Percentiles rank a stretch among this genome's conserved stretches.
These are phyloP conservation scores for Achlya hypogyna DNA, from an alignment of 352 stramenopile genomes.

Conservation along the genomic window DNA sequence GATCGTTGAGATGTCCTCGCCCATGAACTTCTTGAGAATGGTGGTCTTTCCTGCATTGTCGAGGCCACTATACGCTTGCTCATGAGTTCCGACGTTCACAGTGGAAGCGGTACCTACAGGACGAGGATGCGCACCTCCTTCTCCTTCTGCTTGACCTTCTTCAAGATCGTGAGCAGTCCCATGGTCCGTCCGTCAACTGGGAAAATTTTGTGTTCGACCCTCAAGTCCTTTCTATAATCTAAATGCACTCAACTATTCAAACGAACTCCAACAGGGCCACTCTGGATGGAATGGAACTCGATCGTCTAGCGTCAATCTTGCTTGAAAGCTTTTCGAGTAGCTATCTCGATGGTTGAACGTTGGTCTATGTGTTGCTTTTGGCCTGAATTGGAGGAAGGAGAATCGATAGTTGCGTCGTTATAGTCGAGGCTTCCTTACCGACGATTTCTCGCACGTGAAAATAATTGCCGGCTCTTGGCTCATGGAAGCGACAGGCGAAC, in stretches of 20 bases:
- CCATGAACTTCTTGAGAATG: conserved; percentile 97
- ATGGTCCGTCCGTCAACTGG: too few species aligned
- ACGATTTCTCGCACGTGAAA: background rate
- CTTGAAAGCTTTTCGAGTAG: too few species aligned
- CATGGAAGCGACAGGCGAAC: background rate
- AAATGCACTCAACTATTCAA: background rate
- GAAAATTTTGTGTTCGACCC: too few species aligned
- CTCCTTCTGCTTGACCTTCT: conserved; percentile 99
- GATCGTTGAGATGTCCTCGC: conserved; percentile 95
- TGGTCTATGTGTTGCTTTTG: too few species aligned
- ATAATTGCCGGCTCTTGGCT: background rate
- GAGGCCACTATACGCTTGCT: conserved; percentile 70
- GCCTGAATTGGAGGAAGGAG: too few species aligned
- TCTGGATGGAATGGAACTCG: too few species aligned
- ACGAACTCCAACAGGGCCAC: too few species aligned
- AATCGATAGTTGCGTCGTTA: background rate
- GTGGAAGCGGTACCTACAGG: conserved; percentile 53
- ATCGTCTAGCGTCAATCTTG: too few species aligned
- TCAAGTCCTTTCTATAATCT: too few species aligned
- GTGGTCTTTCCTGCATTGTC: conserved; percentile 99
- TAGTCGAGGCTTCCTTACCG: background rate
- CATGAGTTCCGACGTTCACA: background rate
- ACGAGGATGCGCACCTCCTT: conserved; percentile 98
- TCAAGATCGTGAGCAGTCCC: conserved; percentile 89
- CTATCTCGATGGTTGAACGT: too few species aligned